Percentiles rank a stretch among this genome's conserved stretches.
These are phyloP conservation scores for Diaporthe amygdali DNA, from an alignment of 2,329 filamentous ascomycete species.

Conservation along the genomic window DNA sequence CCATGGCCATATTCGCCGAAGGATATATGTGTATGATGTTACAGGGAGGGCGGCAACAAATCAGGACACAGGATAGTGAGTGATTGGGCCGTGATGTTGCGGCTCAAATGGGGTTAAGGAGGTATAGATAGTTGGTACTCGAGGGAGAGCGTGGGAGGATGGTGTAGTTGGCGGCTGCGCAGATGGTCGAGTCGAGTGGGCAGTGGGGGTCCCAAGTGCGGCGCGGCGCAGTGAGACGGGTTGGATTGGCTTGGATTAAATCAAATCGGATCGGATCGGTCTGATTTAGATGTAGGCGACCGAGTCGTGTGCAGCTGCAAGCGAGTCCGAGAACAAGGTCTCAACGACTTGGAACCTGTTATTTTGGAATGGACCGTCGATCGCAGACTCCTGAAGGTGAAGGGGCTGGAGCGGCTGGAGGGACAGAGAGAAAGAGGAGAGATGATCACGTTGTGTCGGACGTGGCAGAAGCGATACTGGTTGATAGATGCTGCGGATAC, in stretches of 20 bases:
- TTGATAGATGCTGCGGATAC: neutral
- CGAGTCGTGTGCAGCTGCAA: neutral
- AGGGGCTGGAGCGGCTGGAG: neutral
- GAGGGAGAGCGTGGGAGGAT: neutral
- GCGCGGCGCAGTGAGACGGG: neutral
- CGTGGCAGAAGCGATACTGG: conserved; percentile 12
- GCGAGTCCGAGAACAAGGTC: conserved; percentile 14
- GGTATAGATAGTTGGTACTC: neutral
- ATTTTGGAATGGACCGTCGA: neutral
- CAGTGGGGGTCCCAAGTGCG: conserved; percentile 5
- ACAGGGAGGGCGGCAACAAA: neutral
- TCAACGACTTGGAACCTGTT: conserved; percentile 4
- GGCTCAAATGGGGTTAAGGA: neutral
- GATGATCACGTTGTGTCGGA: conserved; percentile 21
- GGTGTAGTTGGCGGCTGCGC: neutral
- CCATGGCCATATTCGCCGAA: conserved; percentile 41
- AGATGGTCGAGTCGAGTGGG: neutral
- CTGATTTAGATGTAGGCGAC: neutral
- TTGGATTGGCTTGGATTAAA: conserved; percentile 1
- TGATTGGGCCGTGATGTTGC: conserved; percentile 10
- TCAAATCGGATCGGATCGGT: conserved; percentile 9
- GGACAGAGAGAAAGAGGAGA: neutral
- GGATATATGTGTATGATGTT: conserved; percentile 6
- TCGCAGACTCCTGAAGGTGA: neutral
- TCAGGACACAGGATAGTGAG: neutral